Evolutionary conservation across 2,329 filamentous ascomycete genomes (phyloP).

Genomic region (Cercospora janseana): DNA sequence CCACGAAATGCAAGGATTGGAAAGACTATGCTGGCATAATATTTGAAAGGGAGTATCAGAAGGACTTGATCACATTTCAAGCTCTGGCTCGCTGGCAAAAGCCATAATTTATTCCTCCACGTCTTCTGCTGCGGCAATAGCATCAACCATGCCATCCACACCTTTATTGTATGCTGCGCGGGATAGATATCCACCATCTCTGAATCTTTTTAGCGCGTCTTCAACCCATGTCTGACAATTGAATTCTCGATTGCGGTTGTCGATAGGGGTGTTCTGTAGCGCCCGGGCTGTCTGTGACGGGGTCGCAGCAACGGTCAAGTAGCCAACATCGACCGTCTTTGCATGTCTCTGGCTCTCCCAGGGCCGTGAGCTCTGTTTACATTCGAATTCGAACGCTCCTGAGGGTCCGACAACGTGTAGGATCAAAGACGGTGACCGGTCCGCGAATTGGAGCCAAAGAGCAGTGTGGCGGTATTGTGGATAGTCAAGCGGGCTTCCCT

Average conservation of each 20-base stretch:
- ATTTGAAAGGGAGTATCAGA: too few relatives aligned
- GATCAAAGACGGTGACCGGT: conserved; percentile 1
- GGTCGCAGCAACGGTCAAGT: conserved; percentile 2
- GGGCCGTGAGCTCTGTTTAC: conserved; percentile 1
- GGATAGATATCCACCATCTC: neutral
- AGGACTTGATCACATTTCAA: too few relatives aligned
- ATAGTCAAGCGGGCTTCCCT: conserved; percentile 16
- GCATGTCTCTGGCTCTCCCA: neutral
- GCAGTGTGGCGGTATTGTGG: conserved; percentile 19
- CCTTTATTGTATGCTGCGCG: conserved; percentile 11
- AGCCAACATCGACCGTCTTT: conserved; percentile 11
- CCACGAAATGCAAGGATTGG: conserved; percentile 18
- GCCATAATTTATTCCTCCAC: conserved; percentile 2
- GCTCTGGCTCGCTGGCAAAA: conserved; percentile 10
- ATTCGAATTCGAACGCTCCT: conserved; percentile 12
- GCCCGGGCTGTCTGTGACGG: neutral
- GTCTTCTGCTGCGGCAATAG: too few relatives aligned
- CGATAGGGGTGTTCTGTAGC: conserved; percentile 10
- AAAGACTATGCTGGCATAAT: conserved; percentile 17
- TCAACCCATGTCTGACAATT: conserved; percentile 21
- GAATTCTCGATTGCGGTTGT: conserved; percentile 14
- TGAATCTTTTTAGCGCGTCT: conserved; percentile 10
- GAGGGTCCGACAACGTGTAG: conserved; percentile 11
- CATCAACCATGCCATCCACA: conserved; percentile 21
- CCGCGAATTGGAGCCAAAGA: conserved; percentile 16